These are phyloP conservation scores for Rhizophora mangle DNA, from an alignment of 345 rosid species.

Conservation along the genomic window DNA sequence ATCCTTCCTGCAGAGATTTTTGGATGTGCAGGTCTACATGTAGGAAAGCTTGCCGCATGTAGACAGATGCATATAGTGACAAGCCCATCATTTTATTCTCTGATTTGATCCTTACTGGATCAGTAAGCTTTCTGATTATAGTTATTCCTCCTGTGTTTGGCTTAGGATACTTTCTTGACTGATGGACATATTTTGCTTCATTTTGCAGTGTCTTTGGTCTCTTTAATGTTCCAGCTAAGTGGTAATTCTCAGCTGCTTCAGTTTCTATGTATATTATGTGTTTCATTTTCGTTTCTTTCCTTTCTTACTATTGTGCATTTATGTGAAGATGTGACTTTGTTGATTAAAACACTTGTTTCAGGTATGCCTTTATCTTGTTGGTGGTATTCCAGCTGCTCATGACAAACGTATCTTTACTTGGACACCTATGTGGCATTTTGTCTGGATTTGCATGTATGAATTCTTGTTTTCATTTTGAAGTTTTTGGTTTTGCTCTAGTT, in stretches of 20 bases:
- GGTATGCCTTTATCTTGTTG: constrained; percentile 86
- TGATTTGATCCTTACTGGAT: background rate
- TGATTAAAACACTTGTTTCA: constrained; percentile 30
- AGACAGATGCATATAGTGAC: background rate
- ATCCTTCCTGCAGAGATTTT: background rate
- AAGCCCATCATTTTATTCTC: background rate
- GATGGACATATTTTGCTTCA: constrained; percentile 8
- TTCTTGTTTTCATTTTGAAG: constrained; percentile 12
- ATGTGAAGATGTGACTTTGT: constrained; percentile 9
- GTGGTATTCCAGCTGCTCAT: constrained; percentile 78
- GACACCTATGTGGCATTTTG: constrained; percentile 92
- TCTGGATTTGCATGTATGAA: constrained; percentile 90
- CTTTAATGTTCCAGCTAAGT: constrained; percentile 88
- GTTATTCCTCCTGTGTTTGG: background rate
- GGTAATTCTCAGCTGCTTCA: constrained; percentile 44
- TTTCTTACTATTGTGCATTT: constrained; percentile 3
- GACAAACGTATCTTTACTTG: constrained; percentile 91
- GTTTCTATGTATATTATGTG: background rate
- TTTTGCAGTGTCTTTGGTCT: constrained; percentile 93
- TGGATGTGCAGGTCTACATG: background rate
- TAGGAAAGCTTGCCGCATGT: background rate
- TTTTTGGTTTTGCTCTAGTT: constrained; percentile 5
- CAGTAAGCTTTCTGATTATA: background rate
- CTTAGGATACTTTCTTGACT: background rate
- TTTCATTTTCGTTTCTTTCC: constrained; percentile 4